Evolutionary conservation across 306 rosid genomes (phyloP).

Genomic region (Dalbergia oliveri): DNA sequence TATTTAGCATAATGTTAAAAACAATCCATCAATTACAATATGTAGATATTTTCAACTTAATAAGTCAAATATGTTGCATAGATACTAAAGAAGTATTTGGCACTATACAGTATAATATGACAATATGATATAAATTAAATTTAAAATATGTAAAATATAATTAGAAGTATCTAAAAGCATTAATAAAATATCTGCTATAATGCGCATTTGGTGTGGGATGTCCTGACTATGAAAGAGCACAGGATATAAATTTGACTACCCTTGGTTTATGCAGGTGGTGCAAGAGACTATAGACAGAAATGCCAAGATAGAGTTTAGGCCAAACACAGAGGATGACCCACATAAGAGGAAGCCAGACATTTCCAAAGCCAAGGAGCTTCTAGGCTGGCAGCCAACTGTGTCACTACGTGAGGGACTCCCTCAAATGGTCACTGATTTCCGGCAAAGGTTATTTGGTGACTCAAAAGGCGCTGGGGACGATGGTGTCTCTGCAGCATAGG

Average conservation of each 20-base stretch:
- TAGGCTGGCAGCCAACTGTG: constrained; percentile 87
- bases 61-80: too few species aligned
- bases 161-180: too few species aligned
- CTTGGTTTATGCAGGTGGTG: constrained; percentile 66
- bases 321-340: constrained; percentile 97
- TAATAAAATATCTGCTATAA: too few species aligned
- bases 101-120: too few species aligned
- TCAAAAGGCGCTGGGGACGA: constrained; percentile 37
- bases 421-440: constrained; percentile 82
- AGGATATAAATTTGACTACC: neutral
- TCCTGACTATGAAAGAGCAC: too few species aligned
- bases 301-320: constrained; percentile 89
- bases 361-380: constrained; percentile 86
- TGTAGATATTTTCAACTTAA: neutral
- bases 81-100: too few species aligned
- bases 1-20: neutral
- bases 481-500: constrained; percentile 36
- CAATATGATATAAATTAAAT: too few species aligned
- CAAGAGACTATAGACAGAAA: constrained; percentile 88
- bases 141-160: too few species aligned
- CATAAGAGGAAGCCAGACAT: constrained; percentile 98
- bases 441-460: constrained; percentile 81
- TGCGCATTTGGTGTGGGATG: too few species aligned
- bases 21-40: neutral
- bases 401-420: constrained; percentile 94